Evolutionary conservation across 768 basidiomycete genomes (phyloP).

Genomic region (Leccinum barrowsii): DNA sequence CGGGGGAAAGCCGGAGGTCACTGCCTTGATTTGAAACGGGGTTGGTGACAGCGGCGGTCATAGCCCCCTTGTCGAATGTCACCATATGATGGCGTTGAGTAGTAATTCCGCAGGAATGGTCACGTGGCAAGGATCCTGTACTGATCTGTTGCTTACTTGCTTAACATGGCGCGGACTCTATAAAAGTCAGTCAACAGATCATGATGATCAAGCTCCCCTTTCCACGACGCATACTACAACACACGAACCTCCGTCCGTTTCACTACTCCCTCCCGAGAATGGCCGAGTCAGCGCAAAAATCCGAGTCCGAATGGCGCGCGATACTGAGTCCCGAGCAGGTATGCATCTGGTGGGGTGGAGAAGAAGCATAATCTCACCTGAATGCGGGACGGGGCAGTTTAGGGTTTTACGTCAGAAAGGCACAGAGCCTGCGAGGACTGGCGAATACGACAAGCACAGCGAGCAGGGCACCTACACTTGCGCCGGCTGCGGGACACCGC

Average conservation of each 20-base stretch:
- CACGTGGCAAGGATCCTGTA: no score
- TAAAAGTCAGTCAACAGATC: not conserved
- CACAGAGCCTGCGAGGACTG: constrained; percentile 75
- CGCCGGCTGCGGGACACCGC: constrained; percentile 73
- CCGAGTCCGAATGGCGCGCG: constrained; percentile 82
- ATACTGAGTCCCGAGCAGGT: constrained; percentile 81
- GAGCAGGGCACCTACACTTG: constrained; percentile 72
- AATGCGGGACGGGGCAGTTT: constrained; percentile 50
- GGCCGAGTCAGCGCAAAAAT: constrained; percentile 37
- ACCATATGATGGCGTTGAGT: not conserved
- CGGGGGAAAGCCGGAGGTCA: not conserved
- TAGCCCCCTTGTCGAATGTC: not conserved
- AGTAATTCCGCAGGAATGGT: no score
- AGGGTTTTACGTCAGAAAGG: constrained; percentile 82
- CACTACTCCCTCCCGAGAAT: constrained; percentile 10
- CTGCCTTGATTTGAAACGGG: not conserved
- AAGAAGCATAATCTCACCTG: not conserved
- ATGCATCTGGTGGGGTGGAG: not conserved
- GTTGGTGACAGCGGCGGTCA: not conserved
- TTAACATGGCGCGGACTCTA: not conserved
- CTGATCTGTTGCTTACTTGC: no score
- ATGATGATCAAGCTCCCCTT: not conserved
- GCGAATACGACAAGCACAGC: constrained; percentile 71
- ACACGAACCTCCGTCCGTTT: constrained; percentile 1
- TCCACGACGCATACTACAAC: not conserved